A percentile compares a stretch with the other conserved stretches of the same genome.
These are phyloP conservation scores for Nitzschia putrida DNA, from an alignment of 108 stramenopile species.

Conservation along the genomic window DNA sequence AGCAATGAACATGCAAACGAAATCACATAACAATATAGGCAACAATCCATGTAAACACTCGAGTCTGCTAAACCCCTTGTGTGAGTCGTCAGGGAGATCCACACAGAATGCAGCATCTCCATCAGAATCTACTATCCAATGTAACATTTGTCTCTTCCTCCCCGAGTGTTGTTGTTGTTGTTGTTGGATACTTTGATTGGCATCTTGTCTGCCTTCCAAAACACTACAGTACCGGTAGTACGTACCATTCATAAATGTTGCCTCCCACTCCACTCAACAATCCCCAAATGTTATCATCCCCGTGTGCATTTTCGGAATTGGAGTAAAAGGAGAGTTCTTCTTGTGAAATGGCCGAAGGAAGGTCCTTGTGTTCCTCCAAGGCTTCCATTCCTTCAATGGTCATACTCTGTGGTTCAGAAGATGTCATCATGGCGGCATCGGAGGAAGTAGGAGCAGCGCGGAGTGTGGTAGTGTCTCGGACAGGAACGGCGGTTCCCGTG, in stretches of 20 bases:
- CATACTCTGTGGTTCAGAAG: background rate
- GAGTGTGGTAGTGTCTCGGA: background rate
- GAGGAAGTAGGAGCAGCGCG: background rate
- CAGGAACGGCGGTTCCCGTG: slow-evolving; percentile 1
- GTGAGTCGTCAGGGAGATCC: too few relatives aligned
- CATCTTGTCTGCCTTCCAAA: background rate
- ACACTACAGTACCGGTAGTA: background rate
- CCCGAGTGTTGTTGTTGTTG: background rate
- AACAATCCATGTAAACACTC: background rate
- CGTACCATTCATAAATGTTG: slow-evolving; percentile 76
- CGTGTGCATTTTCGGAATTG: slow-evolving; percentile 47
- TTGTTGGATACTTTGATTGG: background rate
- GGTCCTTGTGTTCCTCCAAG: slow-evolving; percentile 13
- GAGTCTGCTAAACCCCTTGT: slow-evolving; percentile 6
- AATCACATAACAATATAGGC: slow-evolving; percentile 2
- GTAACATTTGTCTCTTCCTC: background rate
- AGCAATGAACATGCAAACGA: background rate
- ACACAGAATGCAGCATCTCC: background rate
- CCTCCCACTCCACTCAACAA: slow-evolving; percentile 66
- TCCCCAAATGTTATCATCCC: slow-evolving; percentile 79
- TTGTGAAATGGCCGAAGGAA: slow-evolving; percentile 37
- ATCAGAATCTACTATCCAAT: slow-evolving; percentile 45
- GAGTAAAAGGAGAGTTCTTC: slow-evolving; percentile 67
- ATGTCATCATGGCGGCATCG: background rate
- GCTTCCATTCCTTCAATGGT: slow-evolving; percentile 37